A percentile compares a stretch with the other conserved stretches of the same genome.
These are phyloP conservation scores for Rhizopus stolonifer DNA, from an alignment of 371 early-diverging fungal species.

Conservation along the genomic window DNA sequence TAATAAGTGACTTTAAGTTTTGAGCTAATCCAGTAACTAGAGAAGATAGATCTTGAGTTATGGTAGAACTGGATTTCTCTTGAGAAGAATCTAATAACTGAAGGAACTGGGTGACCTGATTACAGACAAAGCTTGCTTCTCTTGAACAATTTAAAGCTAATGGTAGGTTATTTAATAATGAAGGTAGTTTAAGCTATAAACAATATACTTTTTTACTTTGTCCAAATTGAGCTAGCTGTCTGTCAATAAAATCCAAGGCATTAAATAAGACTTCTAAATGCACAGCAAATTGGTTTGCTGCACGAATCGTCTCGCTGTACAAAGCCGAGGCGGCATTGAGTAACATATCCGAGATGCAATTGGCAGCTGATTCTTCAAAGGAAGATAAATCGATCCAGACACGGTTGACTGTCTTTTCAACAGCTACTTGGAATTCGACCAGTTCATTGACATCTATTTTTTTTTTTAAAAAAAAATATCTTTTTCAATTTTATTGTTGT, in stretches of 20 bases:
- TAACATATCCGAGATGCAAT: slow-evolving; percentile 95
- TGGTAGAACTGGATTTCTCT: slow-evolving; percentile 54
- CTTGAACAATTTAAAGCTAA: slow-evolving; percentile 57
- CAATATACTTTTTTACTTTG: slow-evolving; percentile 11
- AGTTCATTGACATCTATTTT: slow-evolving; percentile 19
- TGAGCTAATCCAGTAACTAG: slow-evolving; percentile 77
- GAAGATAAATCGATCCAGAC: slow-evolving; percentile 91
- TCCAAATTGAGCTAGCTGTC: slow-evolving; percentile 23
- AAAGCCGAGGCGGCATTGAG: slow-evolving; percentile 85
- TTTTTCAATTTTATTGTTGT: neutral
- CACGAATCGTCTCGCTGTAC: slow-evolving; percentile 80
- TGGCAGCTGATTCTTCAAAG: slow-evolving; percentile 95
- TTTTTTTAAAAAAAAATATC: neutral
- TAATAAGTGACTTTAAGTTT: slow-evolving; percentile 57
- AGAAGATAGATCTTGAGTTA: slow-evolving; percentile 84
- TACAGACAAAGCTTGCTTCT: slow-evolving; percentile 61
- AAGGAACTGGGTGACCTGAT: slow-evolving; percentile 34
- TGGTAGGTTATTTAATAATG: neutral
- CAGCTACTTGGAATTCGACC: slow-evolving; percentile 39
- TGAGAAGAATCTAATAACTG: slow-evolving; percentile 55
- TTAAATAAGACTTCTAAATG: slow-evolving; percentile 90
- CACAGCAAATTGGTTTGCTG: slow-evolving; percentile 85
- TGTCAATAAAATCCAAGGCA: slow-evolving; percentile 72
- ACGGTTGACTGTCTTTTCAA: slow-evolving; percentile 78
- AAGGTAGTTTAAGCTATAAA: neutral